These are phyloP conservation scores for Moniliophthora roreri DNA, from an alignment of 1,284 basidiomycete species.

Conservation along the genomic window DNA sequence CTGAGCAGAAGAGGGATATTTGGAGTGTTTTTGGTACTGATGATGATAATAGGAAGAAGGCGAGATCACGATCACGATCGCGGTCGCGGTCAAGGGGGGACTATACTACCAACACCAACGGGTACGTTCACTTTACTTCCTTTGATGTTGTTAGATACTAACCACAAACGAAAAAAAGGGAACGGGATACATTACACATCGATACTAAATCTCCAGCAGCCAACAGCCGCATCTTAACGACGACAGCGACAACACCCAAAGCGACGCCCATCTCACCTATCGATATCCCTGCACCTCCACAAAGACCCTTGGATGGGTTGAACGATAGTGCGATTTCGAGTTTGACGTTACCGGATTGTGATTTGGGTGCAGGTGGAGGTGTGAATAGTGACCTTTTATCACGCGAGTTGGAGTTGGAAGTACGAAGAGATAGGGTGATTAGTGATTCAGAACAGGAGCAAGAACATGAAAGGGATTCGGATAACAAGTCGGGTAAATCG, in stretches of 20 bases:
- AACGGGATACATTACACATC: too few species aligned
- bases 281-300: constrained; percentile 14
- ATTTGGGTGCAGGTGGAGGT: constrained; percentile 20
- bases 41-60: constrained; percentile 17
- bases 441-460: constrained; percentile 19
- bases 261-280: constrained; percentile 11
- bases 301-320: constrained; percentile 27
- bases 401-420: constrained; percentile 15
- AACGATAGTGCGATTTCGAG: constrained; percentile 77
- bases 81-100: too few species aligned
- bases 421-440: constrained; percentile 1
- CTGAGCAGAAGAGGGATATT: constrained; percentile 41
- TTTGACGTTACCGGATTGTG: constrained; percentile 59
- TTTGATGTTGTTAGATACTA: too few species aligned
- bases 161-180: neutral
- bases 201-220: too few species aligned
- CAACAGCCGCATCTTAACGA: too few species aligned
- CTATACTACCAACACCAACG: too few species aligned
- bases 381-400: too few species aligned
- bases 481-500: constrained; percentile 2
- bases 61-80: too few species aligned
- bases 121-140: too few species aligned
- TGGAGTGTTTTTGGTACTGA: constrained; percentile 37
- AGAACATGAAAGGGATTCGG: constrained; percentile 22
- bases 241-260: too few species aligned